Base-by-base conservation (phyloP, 2,329 filamentous ascomycete species). In the Lizonia empirigonia region DNA sequence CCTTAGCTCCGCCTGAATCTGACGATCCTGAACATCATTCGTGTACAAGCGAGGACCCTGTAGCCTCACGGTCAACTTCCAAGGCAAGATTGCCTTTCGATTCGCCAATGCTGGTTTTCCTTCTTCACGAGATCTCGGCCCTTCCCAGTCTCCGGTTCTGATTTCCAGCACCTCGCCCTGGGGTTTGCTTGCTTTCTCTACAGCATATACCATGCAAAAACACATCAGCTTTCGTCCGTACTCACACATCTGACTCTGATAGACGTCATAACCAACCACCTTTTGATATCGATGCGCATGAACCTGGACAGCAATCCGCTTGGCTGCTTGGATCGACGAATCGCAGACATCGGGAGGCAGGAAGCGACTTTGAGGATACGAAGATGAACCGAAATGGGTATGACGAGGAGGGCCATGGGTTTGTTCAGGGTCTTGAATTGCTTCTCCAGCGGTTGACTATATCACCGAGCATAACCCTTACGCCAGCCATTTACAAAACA, bases 291-390 rank as follows among this genome's bases (percentile, higher is more conserved):
- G 64, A 67, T 68, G 36, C 42, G n/a, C 29, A 32, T 19, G 35
- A 44, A 33, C 35, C 44, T 26, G 22, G 34, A 8, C 33, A 30
- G 34, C 29, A 44, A 40, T 49, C 49, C 62, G 56, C 55, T 56
- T 32, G 35, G 54, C 59, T 64, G 58, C 55, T 54, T 19, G 15
- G 55, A 69, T 67, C 68, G 61, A 62, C 64, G 61, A 70, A 67
- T 66, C 39, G 50, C 26, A 35, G 27, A 27, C 37, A 23, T 22
- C 7, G 10, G 27, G 10, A 16, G 26, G 32, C 34, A 44, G 34
- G 41, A 44, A 33, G 15, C 9, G 23, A 40, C 44, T 23, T 29
- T 50, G 40, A 45, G 34, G 50, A 34, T 26, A 16, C n/a, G 42
- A 58, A 29, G 36, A 39, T 50, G 54, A 38, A 54, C 51, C 30